Conservation (phyloP, 139 green algal species). For the Coelastrella sp. region DNA sequence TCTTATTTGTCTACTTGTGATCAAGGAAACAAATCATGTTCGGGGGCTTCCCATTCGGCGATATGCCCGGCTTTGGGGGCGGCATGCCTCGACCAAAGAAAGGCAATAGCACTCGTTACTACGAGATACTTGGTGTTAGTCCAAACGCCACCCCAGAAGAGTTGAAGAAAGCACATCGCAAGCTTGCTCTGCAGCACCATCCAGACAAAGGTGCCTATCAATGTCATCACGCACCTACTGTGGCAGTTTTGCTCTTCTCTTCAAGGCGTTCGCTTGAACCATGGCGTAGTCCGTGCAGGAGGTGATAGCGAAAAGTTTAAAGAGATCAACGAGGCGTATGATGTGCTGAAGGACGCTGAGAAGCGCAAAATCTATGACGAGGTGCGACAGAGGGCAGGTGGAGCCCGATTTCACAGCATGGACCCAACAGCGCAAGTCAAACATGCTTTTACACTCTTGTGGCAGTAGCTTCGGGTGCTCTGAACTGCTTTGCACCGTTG, state of each 20-base stretch:
- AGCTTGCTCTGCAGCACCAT: conserved; percentile 89
- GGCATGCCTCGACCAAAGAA: conserved; percentile 50
- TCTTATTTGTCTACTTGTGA: neutral
- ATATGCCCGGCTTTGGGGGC: conserved; percentile 35
- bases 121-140: conserved; percentile 93
- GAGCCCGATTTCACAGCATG: too few species aligned
- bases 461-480: too few species aligned
- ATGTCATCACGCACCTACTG: neutral
- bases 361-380: conserved; percentile 98
- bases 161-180: conserved; percentile 92
- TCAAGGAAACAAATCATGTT: conserved; percentile 41
- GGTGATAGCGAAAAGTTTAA: conserved; percentile 98
- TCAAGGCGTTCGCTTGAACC: neutral
- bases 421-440: neutral
- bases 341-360: conserved; percentile 95
- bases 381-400: conserved; percentile 52
- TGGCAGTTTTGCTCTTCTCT: neutral
- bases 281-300: conserved; percentile 60
- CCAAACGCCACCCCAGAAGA: conserved; percentile 81
- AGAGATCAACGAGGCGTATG: conserved; percentile 98
- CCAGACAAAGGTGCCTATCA: conserved; percentile 84
- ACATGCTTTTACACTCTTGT: too few species aligned
- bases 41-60: conserved; percentile 58
- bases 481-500: too few species aligned
- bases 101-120: conserved; percentile 80